Base-by-base conservation (phyloP, 2,329 filamentous ascomycete genomes). In the Ustulina deusta region DNA sequence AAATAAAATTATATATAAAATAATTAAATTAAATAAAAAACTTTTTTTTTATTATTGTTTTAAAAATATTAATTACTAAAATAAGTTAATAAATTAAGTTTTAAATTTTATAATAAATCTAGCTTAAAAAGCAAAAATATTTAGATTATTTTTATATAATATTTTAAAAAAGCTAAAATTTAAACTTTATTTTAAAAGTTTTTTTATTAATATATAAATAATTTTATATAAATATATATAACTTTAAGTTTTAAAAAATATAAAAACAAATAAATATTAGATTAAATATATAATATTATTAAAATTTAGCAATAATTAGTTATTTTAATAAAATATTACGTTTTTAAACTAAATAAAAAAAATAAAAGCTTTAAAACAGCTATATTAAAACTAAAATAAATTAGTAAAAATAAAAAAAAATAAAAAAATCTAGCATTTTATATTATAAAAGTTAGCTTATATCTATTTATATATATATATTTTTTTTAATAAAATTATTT, bases 281-380 rank as follows among this genome's bases (percentile, higher is more conserved):
- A 64, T 36, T 44, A 25, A 48, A 34, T 49, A 32, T 32, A 42
- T 25, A 49, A 49, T 52, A 15, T 63, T 3, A 48, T 40, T 29
- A 36, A 63, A 38, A 38, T 63, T n/a, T 63, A 49, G 51, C 27
- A 49, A 56, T 22, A 49, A 22, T 40, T 57, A 9, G 51, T 63
- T 32, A 49, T 49, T 40, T 63, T 15, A 36, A 49, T 17, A 34
- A 49, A 63, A 17, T 38, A 63, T 40, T 11, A 17, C 10, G 38
- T 63, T 17, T 42, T 63, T 17, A 36, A 46, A 27, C 17, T 6
- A 7, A 44, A 51, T 10, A 63, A 38, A 25, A 63, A 10, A 25
- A 27, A 61, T 15, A 13, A 15, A 1, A n/a, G 11, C 25, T n/a
- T 29, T 61, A 6, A 2, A 15, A 20, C 20, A 52, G 46, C 20